These are phyloP conservation scores for Acanthamoeba triangularis DNA, from an alignment of 208 protist genomes.

Conservation along the genomic window DNA sequence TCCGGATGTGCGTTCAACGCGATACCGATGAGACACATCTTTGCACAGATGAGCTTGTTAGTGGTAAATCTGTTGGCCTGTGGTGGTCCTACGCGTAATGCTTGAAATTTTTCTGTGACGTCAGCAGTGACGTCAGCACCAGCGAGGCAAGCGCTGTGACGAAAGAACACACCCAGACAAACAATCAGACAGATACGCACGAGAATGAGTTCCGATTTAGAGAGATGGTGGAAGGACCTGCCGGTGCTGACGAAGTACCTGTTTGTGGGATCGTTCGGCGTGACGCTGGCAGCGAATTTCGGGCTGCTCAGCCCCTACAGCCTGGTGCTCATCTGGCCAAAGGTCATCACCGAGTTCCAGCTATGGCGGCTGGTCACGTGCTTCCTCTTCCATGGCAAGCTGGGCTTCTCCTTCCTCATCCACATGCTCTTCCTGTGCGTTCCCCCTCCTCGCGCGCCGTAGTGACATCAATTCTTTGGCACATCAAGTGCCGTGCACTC, in stretches of 20 bases:
- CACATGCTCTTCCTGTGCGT: constrained; percentile 64
- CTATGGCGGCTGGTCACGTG: constrained; percentile 43
- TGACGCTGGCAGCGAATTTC: constrained; percentile 35
- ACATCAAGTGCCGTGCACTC: not conserved
- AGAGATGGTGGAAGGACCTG: constrained; percentile 34
- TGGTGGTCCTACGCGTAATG: too few relatives aligned
- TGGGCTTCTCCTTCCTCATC: constrained; percentile 56
- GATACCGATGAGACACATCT: not conserved
- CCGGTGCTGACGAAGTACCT: constrained; percentile 50
- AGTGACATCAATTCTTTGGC: not conserved
- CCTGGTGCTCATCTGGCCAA: not conserved
- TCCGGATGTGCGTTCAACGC: constrained; percentile 4
- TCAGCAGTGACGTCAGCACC: not conserved
- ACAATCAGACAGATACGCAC: not conserved
- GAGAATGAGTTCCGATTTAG: not conserved
- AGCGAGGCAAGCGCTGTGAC: not conserved
- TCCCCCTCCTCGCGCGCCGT: not conserved
- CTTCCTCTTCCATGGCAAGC: constrained; percentile 50
- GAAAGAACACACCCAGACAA: not conserved
- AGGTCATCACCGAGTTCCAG: constrained; percentile 19
- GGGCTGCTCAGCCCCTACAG: not conserved
- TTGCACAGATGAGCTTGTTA: not conserved
- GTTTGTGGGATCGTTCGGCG: constrained; percentile 10
- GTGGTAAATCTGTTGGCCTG: not conserved
- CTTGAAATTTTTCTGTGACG: not conserved